Base-by-base conservation (phyloP, 495 filamentous ascomycete genomes). In the Aspergillus wentii region DNA sequence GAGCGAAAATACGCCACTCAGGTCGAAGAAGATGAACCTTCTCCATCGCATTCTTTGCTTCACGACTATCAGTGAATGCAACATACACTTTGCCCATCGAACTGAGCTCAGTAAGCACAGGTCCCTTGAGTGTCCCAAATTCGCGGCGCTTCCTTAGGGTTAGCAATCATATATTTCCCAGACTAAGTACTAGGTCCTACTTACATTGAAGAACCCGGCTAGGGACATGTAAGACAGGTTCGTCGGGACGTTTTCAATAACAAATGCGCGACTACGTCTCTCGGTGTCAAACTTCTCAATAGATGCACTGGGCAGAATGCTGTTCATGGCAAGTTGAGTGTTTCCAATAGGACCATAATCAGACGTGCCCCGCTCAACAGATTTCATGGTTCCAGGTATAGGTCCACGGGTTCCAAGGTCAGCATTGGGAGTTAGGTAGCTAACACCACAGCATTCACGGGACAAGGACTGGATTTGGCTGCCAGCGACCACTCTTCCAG, bases 11-110 rank as follows among this genome's bases (percentile, higher is more conserved):
- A 21, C 48, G 38, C 71, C 77, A 83, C 25, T 69, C 65, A n/a
- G 52, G 60, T 36, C 58, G 52, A 30, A 62, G 52, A 21, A 66
- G 44, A 6, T 62, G 52, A 29, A 75, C 46, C 11, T 68, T 69
- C 20, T 63, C 54, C 40, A 68, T 64, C 13, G 69, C 60, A 15
- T 64, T 63, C 28, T 58, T 68, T 19, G 77, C 69, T 48, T 82
- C 76, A 37, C 68, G 65, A 30, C 83, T 72, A 43, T 85, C 74
- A 10, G 64, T 54, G 44, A 82, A 74, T 3, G 61, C 69, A 35
- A 83, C 51, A 46, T 72, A 79, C n/a, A 80, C 62, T 7, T 54
- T 62, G 5, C 65, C 68, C 33, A 44, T 50, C 14, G 60, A 46
- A 23, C 44, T 53, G 4, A 58, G 44, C 21, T 58, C 49, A 8